These are phyloP conservation scores for Aciculosporium take DNA, from an alignment of 2,329 filamentous ascomycete genomes.

Conservation along the genomic window DNA sequence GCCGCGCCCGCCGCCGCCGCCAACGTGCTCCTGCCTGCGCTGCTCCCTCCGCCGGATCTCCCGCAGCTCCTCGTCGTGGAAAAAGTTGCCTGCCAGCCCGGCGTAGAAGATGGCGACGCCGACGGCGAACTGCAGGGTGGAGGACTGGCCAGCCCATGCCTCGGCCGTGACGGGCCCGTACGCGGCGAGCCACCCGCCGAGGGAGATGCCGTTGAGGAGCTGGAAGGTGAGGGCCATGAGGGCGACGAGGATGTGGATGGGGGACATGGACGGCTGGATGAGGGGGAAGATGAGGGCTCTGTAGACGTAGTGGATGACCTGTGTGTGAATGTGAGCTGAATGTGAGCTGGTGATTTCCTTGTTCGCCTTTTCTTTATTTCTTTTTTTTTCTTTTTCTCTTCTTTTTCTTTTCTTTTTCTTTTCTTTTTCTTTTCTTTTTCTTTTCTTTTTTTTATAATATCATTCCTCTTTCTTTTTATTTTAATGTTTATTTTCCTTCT, in stretches of 20 bases:
- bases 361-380: background rate
- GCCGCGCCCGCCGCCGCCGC: conserved; percentile 19
- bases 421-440: too few species aligned
- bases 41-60: conserved; percentile 65
- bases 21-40: conserved; percentile 32
- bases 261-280: conserved; percentile 82
- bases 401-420: too few species aligned
- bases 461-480: too few species aligned
- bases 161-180: conserved; percentile 54
- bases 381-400: background rate
- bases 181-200: conserved; percentile 70
- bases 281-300: conserved; percentile 73
- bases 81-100: conserved; percentile 68
- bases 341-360: too few species aligned
- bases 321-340: background rate
- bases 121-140: conserved; percentile 34
- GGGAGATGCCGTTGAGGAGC: conserved; percentile 58
- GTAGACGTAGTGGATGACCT: conserved; percentile 80
- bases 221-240: conserved; percentile 57
- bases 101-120: conserved; percentile 65
- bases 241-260: conserved; percentile 62
- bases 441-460: background rate
- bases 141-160: conserved; percentile 30
- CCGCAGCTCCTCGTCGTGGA: conserved; percentile 78
- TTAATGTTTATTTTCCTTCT: too few species aligned